Evolutionary conservation across 202 grass and related monocot genomes (phyloP), one percentile per base, ranked within the genome.

Genomic region (Zoysia matrella): DNA sequence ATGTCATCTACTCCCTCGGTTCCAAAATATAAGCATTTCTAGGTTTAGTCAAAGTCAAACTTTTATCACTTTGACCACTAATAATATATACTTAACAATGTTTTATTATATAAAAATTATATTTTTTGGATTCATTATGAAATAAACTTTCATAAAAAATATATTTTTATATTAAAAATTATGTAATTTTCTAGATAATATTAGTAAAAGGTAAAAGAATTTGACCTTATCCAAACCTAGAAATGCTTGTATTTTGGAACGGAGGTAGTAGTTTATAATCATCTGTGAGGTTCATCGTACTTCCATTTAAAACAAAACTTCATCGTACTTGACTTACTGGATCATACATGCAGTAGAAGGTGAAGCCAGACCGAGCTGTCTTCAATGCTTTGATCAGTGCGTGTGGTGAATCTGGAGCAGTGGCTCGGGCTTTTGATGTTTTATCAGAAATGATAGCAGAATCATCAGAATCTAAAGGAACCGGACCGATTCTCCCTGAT

Each of bases 371-470:
- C 93, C 78, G 95, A 87, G 95, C 93, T 88, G 84, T 98, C 83
- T 98, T 94, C 88, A 98, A 98, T 89, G 92, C 95, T 88, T 86
- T 98, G 67, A 98, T 98, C 78, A 98, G 92, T 86, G 92, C 95
- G 67, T 98, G 95, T 7, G 95, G 95, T 79, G 95, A 98, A 89
- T 94, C 92, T 76, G 95, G 95, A 72, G 95, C 95, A 36, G 76
- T 98, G 74, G 90, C 91, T 94, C 90, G 95, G 78, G 95, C 95
- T 57, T 98, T 98, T 92, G 95, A 98, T 88, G 95, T 98, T 68
- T 86, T 98, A 79, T 84, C 90, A 58, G 95, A 98, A 89, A 98
- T 98, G 95, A 94, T 69, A 74, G 81, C 92, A 79, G 86, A 89
- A 78, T 65, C 83, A 5, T 85, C 87, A 5, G 87, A 89, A 78